Percentiles rank a stretch among this genome's conserved stretches.
phyloP scores from a whole-genome alignment of 1,139 yeast species.

The Blastobotrys aristatus region DNA sequence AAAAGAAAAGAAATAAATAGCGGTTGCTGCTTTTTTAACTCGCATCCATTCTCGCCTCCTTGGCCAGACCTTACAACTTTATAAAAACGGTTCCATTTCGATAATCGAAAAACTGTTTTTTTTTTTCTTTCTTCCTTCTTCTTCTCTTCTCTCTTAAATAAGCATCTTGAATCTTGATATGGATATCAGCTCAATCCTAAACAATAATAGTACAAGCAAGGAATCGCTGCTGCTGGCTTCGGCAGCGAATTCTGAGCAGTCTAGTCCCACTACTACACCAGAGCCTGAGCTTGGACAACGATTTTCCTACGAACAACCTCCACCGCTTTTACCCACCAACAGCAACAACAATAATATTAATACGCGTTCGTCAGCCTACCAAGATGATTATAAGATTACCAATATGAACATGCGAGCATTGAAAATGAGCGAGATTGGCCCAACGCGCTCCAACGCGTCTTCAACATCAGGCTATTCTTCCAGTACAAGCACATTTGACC shows the following conservation, averaged over 20 bases:
- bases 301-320: background rate
- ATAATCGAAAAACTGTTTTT: too few species aligned
- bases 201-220: background rate
- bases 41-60: too few species aligned
- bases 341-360: background rate
- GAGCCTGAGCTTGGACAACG: background rate
- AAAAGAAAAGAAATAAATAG: too few species aligned
- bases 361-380: background rate
- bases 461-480: background rate
- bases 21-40: too few species aligned
- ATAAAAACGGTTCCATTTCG: too few species aligned
- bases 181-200: slow-evolving; percentile 3
- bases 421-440: slow-evolving; percentile 1
- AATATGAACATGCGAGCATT: background rate
- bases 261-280: background rate
- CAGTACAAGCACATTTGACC: too few species aligned
- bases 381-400: background rate
- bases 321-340: background rate
- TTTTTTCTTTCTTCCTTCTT: background rate
- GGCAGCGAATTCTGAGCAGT: background rate
- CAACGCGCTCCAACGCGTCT: background rate
- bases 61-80: too few species aligned
- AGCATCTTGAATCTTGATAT: background rate
- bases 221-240: background rate
- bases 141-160: background rate